Evolutionary conservation across 371 early-diverging fungal species (phyloP).

Genomic region (Mucor plumbeus): DNA sequence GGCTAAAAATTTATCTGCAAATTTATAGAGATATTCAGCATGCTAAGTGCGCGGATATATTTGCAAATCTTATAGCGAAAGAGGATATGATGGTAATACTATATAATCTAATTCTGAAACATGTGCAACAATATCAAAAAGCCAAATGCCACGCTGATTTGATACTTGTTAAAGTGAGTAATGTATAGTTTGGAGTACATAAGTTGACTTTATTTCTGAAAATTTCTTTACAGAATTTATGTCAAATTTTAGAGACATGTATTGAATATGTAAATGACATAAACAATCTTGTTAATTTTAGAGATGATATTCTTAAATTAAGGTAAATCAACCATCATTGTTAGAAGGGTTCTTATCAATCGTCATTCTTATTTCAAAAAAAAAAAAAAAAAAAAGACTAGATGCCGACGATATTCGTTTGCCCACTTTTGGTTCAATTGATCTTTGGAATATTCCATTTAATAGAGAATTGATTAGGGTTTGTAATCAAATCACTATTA

Average conservation of each 20-base stretch:
- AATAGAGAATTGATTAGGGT: constrained; percentile 12
- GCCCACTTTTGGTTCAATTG: constrained; percentile 11
- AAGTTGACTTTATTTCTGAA: neutral
- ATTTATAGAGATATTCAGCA: constrained; percentile 24
- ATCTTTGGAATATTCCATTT: constrained; percentile 21
- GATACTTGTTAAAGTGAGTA: constrained; percentile 7
- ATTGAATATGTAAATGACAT: neutral
- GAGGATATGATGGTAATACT: constrained; percentile 16
- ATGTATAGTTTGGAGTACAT: neutral
- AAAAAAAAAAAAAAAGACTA: too few species aligned
- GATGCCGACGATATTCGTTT: constrained; percentile 5
- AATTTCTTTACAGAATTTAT: constrained; percentile 2
- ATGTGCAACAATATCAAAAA: constrained; percentile 16
- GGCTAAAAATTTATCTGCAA: neutral
- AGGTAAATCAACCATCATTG: neutral
- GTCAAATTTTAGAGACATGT: neutral
- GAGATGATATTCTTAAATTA: neutral
- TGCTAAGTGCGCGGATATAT: constrained; percentile 11
- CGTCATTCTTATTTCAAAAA: constrained; percentile 2
- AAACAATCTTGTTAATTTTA: neutral
- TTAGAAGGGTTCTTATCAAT: neutral
- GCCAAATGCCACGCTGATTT: neutral
- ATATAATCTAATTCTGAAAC: constrained; percentile 18
- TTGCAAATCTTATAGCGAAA: constrained; percentile 18
- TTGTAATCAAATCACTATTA: constrained; percentile 25